Conservation (phyloP, 495 filamentous ascomycete genomes). For the Neurospora sp. region DNA sequence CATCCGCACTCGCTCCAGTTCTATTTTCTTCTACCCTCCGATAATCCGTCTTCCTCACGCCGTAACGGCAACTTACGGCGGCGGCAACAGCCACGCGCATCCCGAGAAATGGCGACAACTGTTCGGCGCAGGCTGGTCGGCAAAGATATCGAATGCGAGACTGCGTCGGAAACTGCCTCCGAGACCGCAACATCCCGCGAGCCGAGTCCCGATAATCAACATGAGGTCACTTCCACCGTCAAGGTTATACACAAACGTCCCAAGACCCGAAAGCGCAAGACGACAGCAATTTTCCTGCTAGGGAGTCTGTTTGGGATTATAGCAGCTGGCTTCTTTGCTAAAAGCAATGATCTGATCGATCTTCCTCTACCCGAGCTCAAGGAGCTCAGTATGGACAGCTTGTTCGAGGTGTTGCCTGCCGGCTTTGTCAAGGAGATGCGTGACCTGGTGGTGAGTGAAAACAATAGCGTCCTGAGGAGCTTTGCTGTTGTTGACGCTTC, state of each 20-base stretch:
- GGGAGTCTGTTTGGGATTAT: slow-evolving; percentile 78
- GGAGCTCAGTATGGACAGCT: slow-evolving; percentile 72
- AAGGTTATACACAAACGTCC: slow-evolving; percentile 33
- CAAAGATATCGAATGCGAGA: neutral
- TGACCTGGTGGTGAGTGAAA: slow-evolving; percentile 58
- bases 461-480: neutral
- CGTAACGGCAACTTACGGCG: neutral
- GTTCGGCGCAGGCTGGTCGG: slow-evolving; percentile 39
- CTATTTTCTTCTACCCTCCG: neutral
- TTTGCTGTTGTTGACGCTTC: neutral
- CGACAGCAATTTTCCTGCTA: slow-evolving; percentile 69
- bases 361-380: slow-evolving; percentile 55
- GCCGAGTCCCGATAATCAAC: slow-evolving; percentile 34
- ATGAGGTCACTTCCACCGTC: slow-evolving; percentile 22
- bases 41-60: neutral
- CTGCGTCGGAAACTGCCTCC: slow-evolving; percentile 20
- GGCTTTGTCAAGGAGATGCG: slow-evolving; percentile 73
- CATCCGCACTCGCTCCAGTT: neutral
- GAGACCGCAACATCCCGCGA: slow-evolving; percentile 28
- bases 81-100: neutral
- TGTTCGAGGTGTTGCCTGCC: slow-evolving; percentile 75
- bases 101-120: slow-evolving; percentile 29
- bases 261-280: slow-evolving; percentile 55
- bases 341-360: slow-evolving; percentile 73
- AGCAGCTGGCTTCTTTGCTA: slow-evolving; percentile 73